phyloP scores from a whole-genome alignment of 2,329 filamentous ascomycete genomes.

The Talaromyces sp. region DNA sequence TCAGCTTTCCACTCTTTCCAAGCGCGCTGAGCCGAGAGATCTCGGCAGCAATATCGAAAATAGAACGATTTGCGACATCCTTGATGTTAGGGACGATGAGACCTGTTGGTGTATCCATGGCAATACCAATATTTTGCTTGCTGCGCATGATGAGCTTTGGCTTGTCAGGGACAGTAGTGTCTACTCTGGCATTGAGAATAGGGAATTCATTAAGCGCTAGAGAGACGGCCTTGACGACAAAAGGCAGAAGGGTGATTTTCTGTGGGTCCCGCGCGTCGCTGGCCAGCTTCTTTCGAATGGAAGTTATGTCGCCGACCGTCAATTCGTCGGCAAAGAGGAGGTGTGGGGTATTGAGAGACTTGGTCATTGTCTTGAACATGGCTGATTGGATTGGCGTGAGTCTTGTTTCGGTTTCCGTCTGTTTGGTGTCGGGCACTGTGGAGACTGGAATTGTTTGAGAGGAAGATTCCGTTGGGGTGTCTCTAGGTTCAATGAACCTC shows the following conservation, averaged over 20 bases:
- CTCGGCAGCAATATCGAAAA: constrained; percentile 77
- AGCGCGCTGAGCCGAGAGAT: constrained; percentile 72
- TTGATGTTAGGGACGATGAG: constrained; percentile 90
- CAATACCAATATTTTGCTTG: constrained; percentile 92
- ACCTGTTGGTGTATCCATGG: constrained; percentile 88
- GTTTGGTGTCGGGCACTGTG: constrained; percentile 47
- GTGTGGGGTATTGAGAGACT: constrained; percentile 86
- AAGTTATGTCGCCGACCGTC: constrained; percentile 74
- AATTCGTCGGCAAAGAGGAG: constrained; percentile 93
- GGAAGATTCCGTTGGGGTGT: constrained; percentile 51
- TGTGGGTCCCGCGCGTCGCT: constrained; percentile 52
- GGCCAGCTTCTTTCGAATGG: constrained; percentile 76
- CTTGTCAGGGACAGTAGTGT: constrained; percentile 63
- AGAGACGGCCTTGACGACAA: constrained; percentile 94
- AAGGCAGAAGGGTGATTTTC: constrained; percentile 87
- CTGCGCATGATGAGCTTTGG: constrained; percentile 76
- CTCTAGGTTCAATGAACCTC: constrained; percentile 56
- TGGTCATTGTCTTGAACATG: constrained; percentile 99
- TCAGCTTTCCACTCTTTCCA: constrained; percentile 74
- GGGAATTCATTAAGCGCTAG: constrained; percentile 80
- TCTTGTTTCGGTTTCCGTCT: constrained; percentile 68
- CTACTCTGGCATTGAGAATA: constrained; percentile 82
- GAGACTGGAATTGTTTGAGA: constrained; percentile 30
- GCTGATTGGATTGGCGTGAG: constrained; percentile 80
- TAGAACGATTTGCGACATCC: constrained; percentile 75